phyloP scores from a whole-genome alignment of 2,329 filamentous ascomycete species.

The Ophiosphaerella narmari region DNA sequence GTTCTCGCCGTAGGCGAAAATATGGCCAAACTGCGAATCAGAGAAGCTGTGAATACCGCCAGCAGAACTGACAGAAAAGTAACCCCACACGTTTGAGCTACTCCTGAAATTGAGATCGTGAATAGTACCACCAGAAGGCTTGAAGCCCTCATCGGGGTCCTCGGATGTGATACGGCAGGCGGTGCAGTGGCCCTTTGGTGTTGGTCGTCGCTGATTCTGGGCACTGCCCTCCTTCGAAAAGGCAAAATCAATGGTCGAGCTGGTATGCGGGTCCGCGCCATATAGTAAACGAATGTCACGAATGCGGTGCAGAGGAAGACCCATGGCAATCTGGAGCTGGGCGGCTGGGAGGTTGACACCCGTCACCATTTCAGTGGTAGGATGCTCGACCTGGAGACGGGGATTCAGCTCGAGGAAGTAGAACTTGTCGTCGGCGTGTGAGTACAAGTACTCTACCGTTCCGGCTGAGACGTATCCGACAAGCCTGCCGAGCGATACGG shows the following conservation, averaged over 20 bases:
- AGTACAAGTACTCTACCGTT: slow-evolving; percentile 99
- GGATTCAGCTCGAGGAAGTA: slow-evolving; percentile 99
- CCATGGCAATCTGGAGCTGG: slow-evolving; percentile 98
- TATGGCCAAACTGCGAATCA: slow-evolving; percentile 98
- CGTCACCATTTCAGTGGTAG: slow-evolving; percentile 98
- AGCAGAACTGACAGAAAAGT: slow-evolving; percentile 96
- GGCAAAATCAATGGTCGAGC: slow-evolving; percentile 91
- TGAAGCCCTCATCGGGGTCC: slow-evolving; percentile 98
- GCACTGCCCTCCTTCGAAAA: slow-evolving; percentile 86
- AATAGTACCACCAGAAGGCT: slow-evolving; percentile 98
- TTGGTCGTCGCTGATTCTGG: slow-evolving; percentile 84
- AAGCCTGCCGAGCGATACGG: slow-evolving; percentile 88
- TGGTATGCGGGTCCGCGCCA: slow-evolving; percentile 86
- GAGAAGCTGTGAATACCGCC: slow-evolving; percentile 99
- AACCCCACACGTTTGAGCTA: slow-evolving; percentile 99
- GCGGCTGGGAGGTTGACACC: slow-evolving; percentile 96
- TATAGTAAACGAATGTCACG: slow-evolving; percentile 95
- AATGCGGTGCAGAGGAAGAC: slow-evolving; percentile 92
- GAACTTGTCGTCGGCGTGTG: slow-evolving; percentile 96
- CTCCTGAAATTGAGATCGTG: slow-evolving; percentile 99
- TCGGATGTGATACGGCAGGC: slow-evolving; percentile 99
- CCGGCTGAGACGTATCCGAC: slow-evolving; percentile 98
- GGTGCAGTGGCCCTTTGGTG: slow-evolving; percentile 94
- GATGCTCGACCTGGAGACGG: slow-evolving; percentile 98
- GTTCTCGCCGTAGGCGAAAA: slow-evolving; percentile 98